phyloP scores from a whole-genome alignment of 176 grass and related monocot genomes.

The Carex littledalei region DNA sequence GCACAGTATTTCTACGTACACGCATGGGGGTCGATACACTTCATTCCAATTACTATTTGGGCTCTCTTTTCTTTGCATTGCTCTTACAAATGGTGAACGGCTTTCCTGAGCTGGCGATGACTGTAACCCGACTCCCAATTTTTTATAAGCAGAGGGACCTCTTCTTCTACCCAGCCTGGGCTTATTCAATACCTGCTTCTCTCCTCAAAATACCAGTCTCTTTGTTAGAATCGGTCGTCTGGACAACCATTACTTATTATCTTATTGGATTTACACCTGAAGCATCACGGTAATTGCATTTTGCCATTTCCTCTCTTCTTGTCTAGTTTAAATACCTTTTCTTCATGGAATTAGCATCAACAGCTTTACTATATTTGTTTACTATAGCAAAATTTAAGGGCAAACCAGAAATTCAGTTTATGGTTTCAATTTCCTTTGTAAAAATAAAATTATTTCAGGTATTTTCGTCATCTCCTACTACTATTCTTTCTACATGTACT shows the following conservation, averaged over 20 bases:
- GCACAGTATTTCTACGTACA: slow-evolving; percentile 59
- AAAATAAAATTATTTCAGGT: slow-evolving; percentile 30
- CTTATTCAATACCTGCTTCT: slow-evolving; percentile 65
- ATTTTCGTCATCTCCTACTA: slow-evolving; percentile 51
- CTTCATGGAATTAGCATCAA: background rate
- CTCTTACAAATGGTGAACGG: slow-evolving; percentile 64
- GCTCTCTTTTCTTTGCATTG: slow-evolving; percentile 63
- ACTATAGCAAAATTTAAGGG: background rate
- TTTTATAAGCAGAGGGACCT: slow-evolving; percentile 81
- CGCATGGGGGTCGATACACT: slow-evolving; percentile 42
- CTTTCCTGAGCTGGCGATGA: slow-evolving; percentile 65
- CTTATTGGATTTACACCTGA: slow-evolving; percentile 72
- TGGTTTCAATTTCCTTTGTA: background rate
- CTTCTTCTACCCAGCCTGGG: slow-evolving; percentile 82
- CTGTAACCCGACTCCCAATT: slow-evolving; percentile 50
- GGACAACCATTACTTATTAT: slow-evolving; percentile 78
- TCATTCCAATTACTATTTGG: slow-evolving; percentile 66
- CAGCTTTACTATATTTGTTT: background rate
- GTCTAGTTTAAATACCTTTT: background rate
- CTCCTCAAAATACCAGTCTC: slow-evolving; percentile 70
- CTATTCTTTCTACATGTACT: slow-evolving; percentile 45
- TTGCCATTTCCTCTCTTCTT: background rate
- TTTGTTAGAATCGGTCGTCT: slow-evolving; percentile 53
- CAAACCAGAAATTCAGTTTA: background rate
- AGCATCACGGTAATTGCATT: slow-evolving; percentile 51